These are phyloP conservation scores for Phialophora tarda DNA, from an alignment of 2,329 filamentous ascomycete genomes.

Conservation along the genomic window DNA sequence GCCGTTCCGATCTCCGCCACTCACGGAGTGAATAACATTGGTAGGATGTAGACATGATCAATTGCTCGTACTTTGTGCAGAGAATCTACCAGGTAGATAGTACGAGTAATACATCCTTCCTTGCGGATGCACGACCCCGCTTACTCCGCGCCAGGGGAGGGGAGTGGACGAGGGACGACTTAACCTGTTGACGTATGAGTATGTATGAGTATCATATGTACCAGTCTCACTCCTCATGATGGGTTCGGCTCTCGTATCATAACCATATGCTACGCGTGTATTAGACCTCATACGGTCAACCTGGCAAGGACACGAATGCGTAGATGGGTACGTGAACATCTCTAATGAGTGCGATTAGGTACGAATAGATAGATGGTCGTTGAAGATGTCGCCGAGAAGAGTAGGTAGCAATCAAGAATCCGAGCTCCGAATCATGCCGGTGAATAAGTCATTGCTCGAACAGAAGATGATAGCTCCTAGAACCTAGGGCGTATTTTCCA, in stretches of 20 bases:
- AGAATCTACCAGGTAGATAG: background rate
- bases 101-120: background rate
- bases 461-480: background rate
- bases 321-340: slow-evolving; percentile 26
- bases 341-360: slow-evolving; percentile 26
- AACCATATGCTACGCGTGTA: too few relatives aligned
- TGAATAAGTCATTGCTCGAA: background rate
- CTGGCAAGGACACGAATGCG: slow-evolving; percentile 20
- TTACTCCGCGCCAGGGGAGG: slow-evolving; percentile 3
- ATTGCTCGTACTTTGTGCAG: background rate
- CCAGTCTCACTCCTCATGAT: too few relatives aligned
- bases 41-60: background rate
- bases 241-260: too few relatives aligned
- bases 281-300: background rate
- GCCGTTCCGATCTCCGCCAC: background rate
- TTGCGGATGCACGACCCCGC: background rate
- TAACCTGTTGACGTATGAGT: background rate
- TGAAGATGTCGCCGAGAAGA: slow-evolving; percentile 22
- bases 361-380: slow-evolving; percentile 34
- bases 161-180: background rate
- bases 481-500: too few relatives aligned
- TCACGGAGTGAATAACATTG: background rate
- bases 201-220: background rate
- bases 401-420: background rate
- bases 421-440: slow-evolving; percentile 4